phyloP scores from a whole-genome alignment of 768 basidiomycete species.

The Suillus bovinus region DNA sequence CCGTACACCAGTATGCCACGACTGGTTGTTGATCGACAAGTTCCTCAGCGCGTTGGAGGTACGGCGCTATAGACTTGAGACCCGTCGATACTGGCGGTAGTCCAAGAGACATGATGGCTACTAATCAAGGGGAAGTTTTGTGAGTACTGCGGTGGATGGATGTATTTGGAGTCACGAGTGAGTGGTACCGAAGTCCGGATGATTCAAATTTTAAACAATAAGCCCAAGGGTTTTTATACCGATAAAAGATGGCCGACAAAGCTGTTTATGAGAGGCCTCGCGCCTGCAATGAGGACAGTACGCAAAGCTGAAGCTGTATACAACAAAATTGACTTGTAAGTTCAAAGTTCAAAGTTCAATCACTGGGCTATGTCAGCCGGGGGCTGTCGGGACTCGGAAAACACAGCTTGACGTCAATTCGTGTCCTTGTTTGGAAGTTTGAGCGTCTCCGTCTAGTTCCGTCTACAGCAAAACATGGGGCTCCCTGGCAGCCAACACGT shows the following conservation, averaged over 20 bases:
- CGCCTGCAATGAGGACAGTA: slow-evolving; percentile 12
- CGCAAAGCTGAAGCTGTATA: slow-evolving; percentile 3
- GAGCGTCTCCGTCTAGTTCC: neutral
- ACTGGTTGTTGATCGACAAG: slow-evolving; percentile 79
- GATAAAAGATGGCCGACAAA: neutral
- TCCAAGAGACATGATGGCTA: slow-evolving; percentile 40
- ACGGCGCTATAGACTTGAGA: slow-evolving; percentile 73
- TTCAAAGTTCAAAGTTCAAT: neutral
- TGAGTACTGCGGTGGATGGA: slow-evolving; percentile 1
- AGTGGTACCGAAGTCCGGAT: neutral
- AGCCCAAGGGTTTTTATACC: slow-evolving; percentile 8
- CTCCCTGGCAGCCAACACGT: neutral
- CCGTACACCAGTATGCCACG: slow-evolving; percentile 94
- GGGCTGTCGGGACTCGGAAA: slow-evolving; percentile 3
- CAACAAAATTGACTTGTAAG: slow-evolving; percentile 4
- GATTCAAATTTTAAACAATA: neutral
- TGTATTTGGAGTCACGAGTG: neutral
- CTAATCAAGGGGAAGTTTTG: neutral
- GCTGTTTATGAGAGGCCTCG: slow-evolving; percentile 4
- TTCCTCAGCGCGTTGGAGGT: slow-evolving; percentile 89
- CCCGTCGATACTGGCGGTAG: slow-evolving; percentile 59
- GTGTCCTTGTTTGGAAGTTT: slow-evolving; percentile 3
- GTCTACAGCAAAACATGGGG: slow-evolving; percentile 2
- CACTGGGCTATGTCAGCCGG: neutral
- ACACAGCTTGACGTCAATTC: slow-evolving; percentile 3